These are phyloP conservation scores for Blastosporella zonata DNA, from an alignment of 1,284 basidiomycete genomes.

Conservation along the genomic window DNA sequence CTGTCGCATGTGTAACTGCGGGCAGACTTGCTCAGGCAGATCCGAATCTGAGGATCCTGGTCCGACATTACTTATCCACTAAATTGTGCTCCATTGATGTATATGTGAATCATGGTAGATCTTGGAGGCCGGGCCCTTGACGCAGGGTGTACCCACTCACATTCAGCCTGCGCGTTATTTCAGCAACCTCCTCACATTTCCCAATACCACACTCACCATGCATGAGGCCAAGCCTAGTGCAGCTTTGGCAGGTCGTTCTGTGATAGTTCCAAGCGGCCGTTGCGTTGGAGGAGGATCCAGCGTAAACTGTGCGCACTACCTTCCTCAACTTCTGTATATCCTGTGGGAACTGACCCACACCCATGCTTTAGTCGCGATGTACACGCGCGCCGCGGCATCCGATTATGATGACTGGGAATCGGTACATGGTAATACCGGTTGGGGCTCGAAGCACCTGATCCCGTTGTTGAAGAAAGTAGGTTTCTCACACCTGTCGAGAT, in stretches of 20 bases:
- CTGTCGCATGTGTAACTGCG: slow-evolving; percentile 44
- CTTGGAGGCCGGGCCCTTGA: slow-evolving; percentile 46
- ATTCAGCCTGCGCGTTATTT: slow-evolving; percentile 50
- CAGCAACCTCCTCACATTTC: slow-evolving; percentile 32
- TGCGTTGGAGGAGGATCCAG: slow-evolving; percentile 59
- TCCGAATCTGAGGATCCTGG: slow-evolving; percentile 41
- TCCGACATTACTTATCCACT: slow-evolving; percentile 18
- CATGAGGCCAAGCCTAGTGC: slow-evolving; percentile 40
- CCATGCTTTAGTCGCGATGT: slow-evolving; percentile 42
- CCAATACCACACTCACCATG: slow-evolving; percentile 40
- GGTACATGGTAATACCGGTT: slow-evolving; percentile 47
- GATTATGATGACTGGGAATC: slow-evolving; percentile 58
- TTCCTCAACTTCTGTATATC: not conserved
- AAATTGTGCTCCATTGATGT: not conserved
- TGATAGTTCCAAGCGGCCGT: slow-evolving; percentile 41
- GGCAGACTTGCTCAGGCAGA: slow-evolving; percentile 45
- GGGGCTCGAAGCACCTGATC: slow-evolving; percentile 49
- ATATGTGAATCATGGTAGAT: slow-evolving; percentile 20
- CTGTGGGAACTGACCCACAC: not conserved
- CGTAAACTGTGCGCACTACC: slow-evolving; percentile 48
- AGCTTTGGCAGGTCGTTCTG: slow-evolving; percentile 41
- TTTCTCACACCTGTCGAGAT: not conserved
- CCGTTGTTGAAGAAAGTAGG: slow-evolving; percentile 51
- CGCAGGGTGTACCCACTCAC: slow-evolving; percentile 40
- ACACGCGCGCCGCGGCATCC: slow-evolving; percentile 51